Conservation (phyloP, 108 stramenopile genomes). For the Cyclotella atomus region DNA sequence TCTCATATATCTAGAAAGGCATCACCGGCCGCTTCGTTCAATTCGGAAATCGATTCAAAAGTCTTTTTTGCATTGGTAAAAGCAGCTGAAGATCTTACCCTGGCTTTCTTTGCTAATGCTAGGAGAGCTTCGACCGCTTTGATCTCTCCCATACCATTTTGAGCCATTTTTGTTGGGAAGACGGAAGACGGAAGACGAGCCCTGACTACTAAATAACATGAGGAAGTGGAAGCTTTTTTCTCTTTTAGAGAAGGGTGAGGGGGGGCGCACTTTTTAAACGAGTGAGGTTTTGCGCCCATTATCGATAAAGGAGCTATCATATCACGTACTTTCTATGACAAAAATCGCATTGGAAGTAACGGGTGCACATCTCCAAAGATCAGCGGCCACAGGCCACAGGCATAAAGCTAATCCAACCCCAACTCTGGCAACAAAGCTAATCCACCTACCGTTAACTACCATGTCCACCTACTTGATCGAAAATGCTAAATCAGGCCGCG, state of each 20-base stretch:
- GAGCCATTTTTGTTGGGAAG: not conserved
- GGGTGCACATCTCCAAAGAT: not conserved
- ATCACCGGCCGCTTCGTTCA: too few relatives aligned
- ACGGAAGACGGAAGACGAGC: not conserved
- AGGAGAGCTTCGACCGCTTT: not conserved
- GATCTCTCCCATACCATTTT: slow-evolving; percentile 5
- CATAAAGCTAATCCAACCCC: not conserved
- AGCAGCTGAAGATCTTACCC: not conserved
- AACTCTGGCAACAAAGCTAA: not conserved
- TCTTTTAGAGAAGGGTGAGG: not conserved
- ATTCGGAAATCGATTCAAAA: too few relatives aligned
- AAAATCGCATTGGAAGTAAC: not conserved
- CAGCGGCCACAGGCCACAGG: too few relatives aligned
- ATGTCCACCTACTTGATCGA: slow-evolving; percentile 50
- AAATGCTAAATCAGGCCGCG: slow-evolving; percentile 64
- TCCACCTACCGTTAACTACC: not conserved
- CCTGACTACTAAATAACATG: not conserved
- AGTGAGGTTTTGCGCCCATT: too few relatives aligned
- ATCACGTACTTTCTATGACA: too few relatives aligned
- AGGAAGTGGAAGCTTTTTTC: too few relatives aligned
- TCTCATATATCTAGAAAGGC: too few relatives aligned
- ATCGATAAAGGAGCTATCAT: too few relatives aligned
- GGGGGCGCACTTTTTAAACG: too few relatives aligned
- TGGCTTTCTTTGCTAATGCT: not conserved
- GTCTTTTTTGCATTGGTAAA: not conserved